Evolutionary conservation across 1,284 basidiomycete genomes (phyloP).

Genomic region (Xerocomus minutiporus): DNA sequence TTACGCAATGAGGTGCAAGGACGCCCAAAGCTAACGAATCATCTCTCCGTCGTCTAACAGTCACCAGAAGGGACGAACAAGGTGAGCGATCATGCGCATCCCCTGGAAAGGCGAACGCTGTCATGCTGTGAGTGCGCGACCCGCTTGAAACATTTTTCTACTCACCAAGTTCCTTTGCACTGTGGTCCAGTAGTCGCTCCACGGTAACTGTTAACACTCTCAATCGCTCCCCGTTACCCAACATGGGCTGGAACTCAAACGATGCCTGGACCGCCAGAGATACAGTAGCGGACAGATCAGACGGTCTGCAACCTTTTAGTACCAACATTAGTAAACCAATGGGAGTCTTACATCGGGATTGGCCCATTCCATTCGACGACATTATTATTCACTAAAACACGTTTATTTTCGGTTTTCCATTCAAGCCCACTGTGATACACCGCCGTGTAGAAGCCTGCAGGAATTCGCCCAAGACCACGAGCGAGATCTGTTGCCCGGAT

Average conservation of each 20-base stretch:
- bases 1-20: not conserved
- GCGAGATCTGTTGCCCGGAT: not conserved
- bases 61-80: constrained; percentile 1
- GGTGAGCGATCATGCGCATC: not conserved
- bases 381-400: not conserved
- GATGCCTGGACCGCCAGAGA: not conserved
- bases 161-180: not conserved
- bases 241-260: not conserved
- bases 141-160: too few relatives aligned
- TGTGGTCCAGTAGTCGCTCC: not conserved
- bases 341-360: not conserved
- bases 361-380: not conserved
- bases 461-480: not conserved
- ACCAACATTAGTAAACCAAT: not conserved
- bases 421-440: not conserved
- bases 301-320: not conserved
- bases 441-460: not conserved
- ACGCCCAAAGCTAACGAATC: not conserved
- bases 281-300: not conserved
- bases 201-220: not conserved
- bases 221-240: not conserved
- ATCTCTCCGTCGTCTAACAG: not conserved
- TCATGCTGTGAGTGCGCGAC: not conserved
- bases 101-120: not conserved
- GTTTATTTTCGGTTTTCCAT: not conserved